Conservation (phyloP, 2,329 filamentous ascomycete genomes). For the Paramyrothecium roridum region DNA sequence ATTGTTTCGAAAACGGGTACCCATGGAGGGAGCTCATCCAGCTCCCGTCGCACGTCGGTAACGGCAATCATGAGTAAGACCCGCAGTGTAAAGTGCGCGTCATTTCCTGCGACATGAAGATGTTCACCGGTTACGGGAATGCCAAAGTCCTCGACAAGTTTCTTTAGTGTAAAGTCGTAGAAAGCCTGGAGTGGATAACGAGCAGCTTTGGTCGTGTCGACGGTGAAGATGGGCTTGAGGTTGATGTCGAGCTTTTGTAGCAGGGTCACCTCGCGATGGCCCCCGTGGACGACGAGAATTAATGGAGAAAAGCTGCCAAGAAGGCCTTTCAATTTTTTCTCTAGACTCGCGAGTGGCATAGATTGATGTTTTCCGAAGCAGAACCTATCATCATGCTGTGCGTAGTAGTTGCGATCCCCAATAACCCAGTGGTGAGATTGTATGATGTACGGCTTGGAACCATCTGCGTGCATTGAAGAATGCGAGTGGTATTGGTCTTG, state of each 20-base stretch:
- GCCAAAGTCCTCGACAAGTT: slow-evolving; percentile 1
- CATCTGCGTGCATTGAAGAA: neutral
- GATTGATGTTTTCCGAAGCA: slow-evolving; percentile 1
- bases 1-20: slow-evolving; percentile 2
- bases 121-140: slow-evolving; percentile 1
- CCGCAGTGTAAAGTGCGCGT: slow-evolving; percentile 2
- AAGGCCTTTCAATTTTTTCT: neutral
- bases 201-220: slow-evolving; percentile 3
- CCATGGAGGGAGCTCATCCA: neutral
- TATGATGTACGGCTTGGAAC: neutral
- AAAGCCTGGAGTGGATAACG: slow-evolving; percentile 4
- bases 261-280: slow-evolving; percentile 1
- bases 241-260: slow-evolving; percentile 3
- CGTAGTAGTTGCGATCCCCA: slow-evolving; percentile 1
- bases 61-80: slow-evolving; percentile 4
- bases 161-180: slow-evolving; percentile 3
- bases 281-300: slow-evolving; percentile 3
- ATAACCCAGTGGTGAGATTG: neutral
- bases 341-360: neutral
- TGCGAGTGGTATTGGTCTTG: slow-evolving; percentile 2
- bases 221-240: neutral
- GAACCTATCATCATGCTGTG: neutral
- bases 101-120: slow-evolving; percentile 3
- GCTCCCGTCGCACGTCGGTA: neutral
- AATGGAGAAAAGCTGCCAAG: neutral